phyloP scores from a whole-genome alignment of 2,329 filamentous ascomycete species.

The Penicillium sp. region DNA sequence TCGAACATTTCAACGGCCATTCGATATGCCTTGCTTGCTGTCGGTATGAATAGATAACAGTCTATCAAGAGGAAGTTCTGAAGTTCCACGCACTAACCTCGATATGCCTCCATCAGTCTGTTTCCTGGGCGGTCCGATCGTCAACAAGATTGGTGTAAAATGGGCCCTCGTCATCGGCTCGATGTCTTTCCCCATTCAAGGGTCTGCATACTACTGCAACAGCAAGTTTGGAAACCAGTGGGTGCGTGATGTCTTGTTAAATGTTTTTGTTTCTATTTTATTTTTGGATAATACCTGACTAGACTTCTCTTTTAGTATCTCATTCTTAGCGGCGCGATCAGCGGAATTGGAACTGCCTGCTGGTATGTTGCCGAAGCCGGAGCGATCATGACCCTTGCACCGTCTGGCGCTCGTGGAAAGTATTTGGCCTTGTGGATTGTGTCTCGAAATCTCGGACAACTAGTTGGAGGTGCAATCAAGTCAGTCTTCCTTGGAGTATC shows the following conservation, averaged over 20 bases:
- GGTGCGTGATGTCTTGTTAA: too few species aligned
- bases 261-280: too few species aligned
- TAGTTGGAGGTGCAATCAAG: conserved; percentile 54
- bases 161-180: conserved; percentile 52
- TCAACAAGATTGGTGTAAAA: conserved; percentile 54
- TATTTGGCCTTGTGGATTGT: conserved; percentile 56
- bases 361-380: conserved; percentile 57
- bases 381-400: conserved; percentile 55
- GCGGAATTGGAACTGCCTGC: conserved; percentile 48
- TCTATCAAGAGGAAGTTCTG: too few species aligned
- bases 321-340: conserved; percentile 45
- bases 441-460: conserved; percentile 51
- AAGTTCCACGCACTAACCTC: not conserved
- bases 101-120: conserved; percentile 34
- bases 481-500: conserved; percentile 26
- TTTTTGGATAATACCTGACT: too few species aligned
- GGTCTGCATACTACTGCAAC: conserved; percentile 55
- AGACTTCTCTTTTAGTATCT: conserved; percentile 37
- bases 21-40: conserved; percentile 34
- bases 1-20: conserved; percentile 47
- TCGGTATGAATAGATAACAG: conserved; percentile 32
- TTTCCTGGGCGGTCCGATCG: conserved; percentile 50
- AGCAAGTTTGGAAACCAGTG: conserved; percentile 56
- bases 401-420: conserved; percentile 52
- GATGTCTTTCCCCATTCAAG: conserved; percentile 50